Conservation (phyloP, 345 rosid genomes). For the Aegle marmelos region DNA sequence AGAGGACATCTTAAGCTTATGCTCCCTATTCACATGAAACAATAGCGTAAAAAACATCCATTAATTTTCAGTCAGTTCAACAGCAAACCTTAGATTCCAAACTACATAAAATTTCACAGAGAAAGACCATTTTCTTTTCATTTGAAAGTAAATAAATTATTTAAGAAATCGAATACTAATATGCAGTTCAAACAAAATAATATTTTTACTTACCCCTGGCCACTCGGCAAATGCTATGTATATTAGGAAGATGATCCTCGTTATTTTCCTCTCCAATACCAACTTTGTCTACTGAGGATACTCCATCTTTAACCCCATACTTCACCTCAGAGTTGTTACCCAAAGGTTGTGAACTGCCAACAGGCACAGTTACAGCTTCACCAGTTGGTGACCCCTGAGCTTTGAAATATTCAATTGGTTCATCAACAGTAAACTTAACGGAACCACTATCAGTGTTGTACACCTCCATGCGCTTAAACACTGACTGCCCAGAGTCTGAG, state of each 20-base stretch:
- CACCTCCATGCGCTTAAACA: slow-evolving; percentile 19
- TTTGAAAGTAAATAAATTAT: background rate
- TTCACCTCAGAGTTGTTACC: slow-evolving; percentile 29
- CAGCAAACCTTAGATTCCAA: background rate
- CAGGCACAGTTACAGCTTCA: slow-evolving; percentile 30
- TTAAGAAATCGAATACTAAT: slow-evolving; percentile 2
- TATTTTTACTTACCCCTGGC: slow-evolving; percentile 52
- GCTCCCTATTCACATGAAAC: background rate
- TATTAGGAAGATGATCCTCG: slow-evolving; percentile 37
- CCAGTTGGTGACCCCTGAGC: slow-evolving; percentile 19
- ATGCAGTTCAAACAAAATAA: background rate
- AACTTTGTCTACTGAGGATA: slow-evolving; percentile 31
- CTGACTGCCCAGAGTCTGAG: slow-evolving; percentile 19
- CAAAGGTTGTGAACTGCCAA: slow-evolving; percentile 31
- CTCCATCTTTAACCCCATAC: slow-evolving; percentile 32
- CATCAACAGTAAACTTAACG: slow-evolving; percentile 19
- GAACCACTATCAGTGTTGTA: slow-evolving; percentile 26
- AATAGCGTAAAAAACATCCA: background rate
- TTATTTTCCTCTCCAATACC: slow-evolving; percentile 41
- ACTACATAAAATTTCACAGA: background rate
- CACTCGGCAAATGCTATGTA: slow-evolving; percentile 32
- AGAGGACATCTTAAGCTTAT: background rate
- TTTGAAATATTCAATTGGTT: slow-evolving; percentile 25
- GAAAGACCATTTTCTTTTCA: background rate
- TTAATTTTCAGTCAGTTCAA: background rate